These are phyloP conservation scores for Hericium rajendrae DNA, from an alignment of 768 basidiomycete genomes.

Conservation along the genomic window DNA sequence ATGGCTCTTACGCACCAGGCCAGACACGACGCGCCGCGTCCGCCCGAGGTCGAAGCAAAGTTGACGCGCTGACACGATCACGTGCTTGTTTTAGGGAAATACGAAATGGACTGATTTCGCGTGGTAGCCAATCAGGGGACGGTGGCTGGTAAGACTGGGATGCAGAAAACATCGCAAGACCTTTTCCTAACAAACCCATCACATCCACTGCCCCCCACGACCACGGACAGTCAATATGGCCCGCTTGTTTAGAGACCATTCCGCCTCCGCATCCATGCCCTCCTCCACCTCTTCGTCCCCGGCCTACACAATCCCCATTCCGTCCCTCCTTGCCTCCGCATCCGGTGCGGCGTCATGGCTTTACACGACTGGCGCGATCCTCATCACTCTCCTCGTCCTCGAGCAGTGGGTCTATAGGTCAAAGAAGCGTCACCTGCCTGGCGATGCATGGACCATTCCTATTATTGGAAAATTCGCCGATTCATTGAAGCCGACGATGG, in stretches of 20 bases:
- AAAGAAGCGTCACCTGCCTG: slow-evolving; percentile 86
- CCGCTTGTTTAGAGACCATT: slow-evolving; percentile 21
- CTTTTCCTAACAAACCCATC: neutral
- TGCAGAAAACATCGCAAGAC: neutral
- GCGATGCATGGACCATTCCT: slow-evolving; percentile 90
- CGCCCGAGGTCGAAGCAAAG: neutral
- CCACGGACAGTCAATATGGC: slow-evolving; percentile 22
- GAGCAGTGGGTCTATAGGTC: slow-evolving; percentile 85
- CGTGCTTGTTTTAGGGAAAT: neutral
- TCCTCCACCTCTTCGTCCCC: slow-evolving; percentile 29
- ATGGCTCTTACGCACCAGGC: neutral
- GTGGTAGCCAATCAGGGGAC: slow-evolving; percentile 3
- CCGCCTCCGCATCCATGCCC: slow-evolving; percentile 28
- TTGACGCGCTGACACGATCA: neutral
- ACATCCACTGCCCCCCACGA: neutral
- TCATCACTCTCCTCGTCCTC: slow-evolving; percentile 67
- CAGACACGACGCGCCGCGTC: neutral
- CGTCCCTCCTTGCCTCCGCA: slow-evolving; percentile 33
- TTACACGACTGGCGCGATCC: slow-evolving; percentile 58
- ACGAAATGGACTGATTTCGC: slow-evolving; percentile 9
- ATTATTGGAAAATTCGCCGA: slow-evolving; percentile 94
- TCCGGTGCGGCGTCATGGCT: slow-evolving; percentile 38
- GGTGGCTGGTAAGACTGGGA: neutral
- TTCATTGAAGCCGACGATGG: slow-evolving; percentile 84
- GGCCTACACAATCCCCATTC: slow-evolving; percentile 32